A percentile compares a stretch with the other conserved stretches of the same genome.
phyloP scores from a whole-genome alignment of 371 early-diverging fungal species.

The Dinochytrium kinnereticum region DNA sequence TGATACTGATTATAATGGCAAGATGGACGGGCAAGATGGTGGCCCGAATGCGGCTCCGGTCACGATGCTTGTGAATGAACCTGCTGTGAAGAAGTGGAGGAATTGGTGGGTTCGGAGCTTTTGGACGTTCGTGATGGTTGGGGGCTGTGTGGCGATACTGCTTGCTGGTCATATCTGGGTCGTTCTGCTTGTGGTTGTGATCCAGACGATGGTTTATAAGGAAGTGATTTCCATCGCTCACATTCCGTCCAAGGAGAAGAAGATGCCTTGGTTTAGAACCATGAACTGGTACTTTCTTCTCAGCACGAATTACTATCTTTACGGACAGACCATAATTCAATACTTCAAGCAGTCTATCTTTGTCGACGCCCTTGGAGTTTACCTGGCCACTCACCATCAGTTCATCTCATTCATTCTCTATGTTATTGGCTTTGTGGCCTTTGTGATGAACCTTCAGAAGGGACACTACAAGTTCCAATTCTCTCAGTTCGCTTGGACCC shows the following conservation, averaged over 20 bases:
- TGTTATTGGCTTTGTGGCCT: conserved; percentile 87
- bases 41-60: neutral
- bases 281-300: conserved; percentile 88
- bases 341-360: conserved; percentile 80
- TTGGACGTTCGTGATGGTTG: conserved; percentile 90
- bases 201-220: conserved; percentile 68
- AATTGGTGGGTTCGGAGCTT: conserved; percentile 74
- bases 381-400: conserved; percentile 90
- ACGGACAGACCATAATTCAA: conserved; percentile 87
- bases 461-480: conserved; percentile 84
- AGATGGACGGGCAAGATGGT: neutral
- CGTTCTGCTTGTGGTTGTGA: conserved; percentile 79
- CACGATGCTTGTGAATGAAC: conserved; percentile 45
- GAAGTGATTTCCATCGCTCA: conserved; percentile 92
- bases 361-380: conserved; percentile 80
- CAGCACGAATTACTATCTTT: conserved; percentile 89
- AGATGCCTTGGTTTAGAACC: conserved; percentile 90
- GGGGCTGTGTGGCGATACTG: conserved; percentile 77
- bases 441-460: conserved; percentile 91
- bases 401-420: conserved; percentile 93
- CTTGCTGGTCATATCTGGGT: conserved; percentile 75
- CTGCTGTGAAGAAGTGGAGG: conserved; percentile 45
- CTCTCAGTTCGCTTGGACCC: conserved; percentile 93
- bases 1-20: conserved; percentile 11
- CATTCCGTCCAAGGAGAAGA: conserved; percentile 82